A percentile compares a stretch with the other conserved stretches of the same genome.
These are phyloP conservation scores for Alloteropsis angusta DNA, from an alignment of 202 grass and related monocot genomes.

Conservation along the genomic window DNA sequence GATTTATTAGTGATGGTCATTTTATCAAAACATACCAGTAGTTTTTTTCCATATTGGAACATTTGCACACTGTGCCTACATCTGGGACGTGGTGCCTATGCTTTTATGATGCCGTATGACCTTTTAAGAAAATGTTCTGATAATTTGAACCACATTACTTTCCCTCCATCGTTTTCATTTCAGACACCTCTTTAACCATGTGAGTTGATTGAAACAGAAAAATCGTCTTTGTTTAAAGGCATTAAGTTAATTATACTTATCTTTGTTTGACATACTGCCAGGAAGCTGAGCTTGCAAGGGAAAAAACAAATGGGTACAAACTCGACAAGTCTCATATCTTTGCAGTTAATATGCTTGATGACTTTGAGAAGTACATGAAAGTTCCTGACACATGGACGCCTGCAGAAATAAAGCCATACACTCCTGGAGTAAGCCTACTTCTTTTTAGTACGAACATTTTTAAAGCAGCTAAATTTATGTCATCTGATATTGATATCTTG, in stretches of 20 bases:
- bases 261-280: conserved; percentile 23
- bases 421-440: conserved; percentile 52
- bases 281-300: conserved; percentile 84
- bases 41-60: background rate
- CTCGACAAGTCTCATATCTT: conserved; percentile 88
- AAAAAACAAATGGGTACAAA: conserved; percentile 88
- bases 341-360: conserved; percentile 79
- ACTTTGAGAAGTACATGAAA: conserved; percentile 87
- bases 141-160: background rate
- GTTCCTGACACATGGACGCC: conserved; percentile 81
- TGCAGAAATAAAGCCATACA: conserved; percentile 85
- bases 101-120: background rate
- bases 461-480: background rate
- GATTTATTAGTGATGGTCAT: background rate
- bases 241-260: background rate
- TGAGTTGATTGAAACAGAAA: background rate
- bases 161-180: background rate
- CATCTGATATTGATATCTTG: background rate
- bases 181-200: background rate
- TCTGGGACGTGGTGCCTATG: background rate
- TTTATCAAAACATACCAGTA: background rate
- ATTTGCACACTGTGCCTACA: background rate
- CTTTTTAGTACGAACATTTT: background rate
- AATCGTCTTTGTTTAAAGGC: background rate
- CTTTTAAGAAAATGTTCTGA: background rate